phyloP scores from a whole-genome alignment of 495 filamentous ascomycete genomes.

The Annulohypoxylon moriforme region DNA sequence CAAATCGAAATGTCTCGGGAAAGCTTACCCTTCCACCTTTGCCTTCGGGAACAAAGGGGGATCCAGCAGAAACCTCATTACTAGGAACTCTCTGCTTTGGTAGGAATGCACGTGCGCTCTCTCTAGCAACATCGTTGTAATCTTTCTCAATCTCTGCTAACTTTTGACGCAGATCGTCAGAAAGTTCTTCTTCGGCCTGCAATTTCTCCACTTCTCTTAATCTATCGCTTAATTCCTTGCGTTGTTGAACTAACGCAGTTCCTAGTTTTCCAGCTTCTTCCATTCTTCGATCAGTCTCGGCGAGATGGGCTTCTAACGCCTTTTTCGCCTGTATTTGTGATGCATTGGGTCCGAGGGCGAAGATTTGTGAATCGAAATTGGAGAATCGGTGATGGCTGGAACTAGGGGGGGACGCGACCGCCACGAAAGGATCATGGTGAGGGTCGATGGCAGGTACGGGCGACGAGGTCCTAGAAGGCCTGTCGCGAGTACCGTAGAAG shows the following conservation, averaged over 20 bases:
- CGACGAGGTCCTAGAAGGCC: slow-evolving; percentile 27
- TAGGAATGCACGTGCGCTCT: slow-evolving; percentile 88
- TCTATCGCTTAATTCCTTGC: slow-evolving; percentile 79
- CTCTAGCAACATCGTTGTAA: slow-evolving; percentile 92
- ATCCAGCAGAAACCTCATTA: slow-evolving; percentile 69
- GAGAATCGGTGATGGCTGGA: slow-evolving; percentile 76
- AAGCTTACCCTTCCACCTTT: slow-evolving; percentile 64
- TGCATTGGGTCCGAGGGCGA: slow-evolving; percentile 77
- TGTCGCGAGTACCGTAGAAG: slow-evolving; percentile 32
- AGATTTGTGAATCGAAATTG: slow-evolving; percentile 79
- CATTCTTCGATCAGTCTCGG: slow-evolving; percentile 89
- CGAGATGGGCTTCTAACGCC: slow-evolving; percentile 88
- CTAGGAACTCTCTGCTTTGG: slow-evolving; percentile 82
- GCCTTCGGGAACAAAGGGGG: slow-evolving; percentile 69
- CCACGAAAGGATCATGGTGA: slow-evolving; percentile 60
- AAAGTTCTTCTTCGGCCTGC: slow-evolving; percentile 82
- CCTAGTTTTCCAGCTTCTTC: slow-evolving; percentile 91
- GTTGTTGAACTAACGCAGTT: slow-evolving; percentile 84
- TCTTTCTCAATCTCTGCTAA: slow-evolving; percentile 90
- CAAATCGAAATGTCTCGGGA: neutral
- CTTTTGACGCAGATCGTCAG: slow-evolving; percentile 83
- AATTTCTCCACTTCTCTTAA: slow-evolving; percentile 86
- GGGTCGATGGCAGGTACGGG: slow-evolving; percentile 33
- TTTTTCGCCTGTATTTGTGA: slow-evolving; percentile 89
- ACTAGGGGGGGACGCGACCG: slow-evolving; percentile 52